Conservation (phyloP, 495 filamentous ascomycete genomes). For the Saxophila tyrrhenica region DNA sequence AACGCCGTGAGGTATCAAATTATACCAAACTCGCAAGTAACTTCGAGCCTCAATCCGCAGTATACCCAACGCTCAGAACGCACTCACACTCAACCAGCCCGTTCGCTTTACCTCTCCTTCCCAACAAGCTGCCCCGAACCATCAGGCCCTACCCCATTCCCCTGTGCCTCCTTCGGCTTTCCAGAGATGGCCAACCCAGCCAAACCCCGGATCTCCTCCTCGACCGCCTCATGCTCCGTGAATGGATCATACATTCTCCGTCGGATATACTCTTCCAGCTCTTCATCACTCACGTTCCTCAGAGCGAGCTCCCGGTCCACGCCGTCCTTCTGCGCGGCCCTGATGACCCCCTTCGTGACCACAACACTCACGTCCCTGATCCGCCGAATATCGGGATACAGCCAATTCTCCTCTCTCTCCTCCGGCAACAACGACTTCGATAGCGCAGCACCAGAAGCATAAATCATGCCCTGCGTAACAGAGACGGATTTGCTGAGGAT, state of each 20-base stretch:
- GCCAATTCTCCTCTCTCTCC: constrained; percentile 67
- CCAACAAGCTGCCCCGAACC: neutral
- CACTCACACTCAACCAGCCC: neutral
- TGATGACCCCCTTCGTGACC: constrained; percentile 87
- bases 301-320: constrained; percentile 68
- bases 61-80: neutral
- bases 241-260: constrained; percentile 68
- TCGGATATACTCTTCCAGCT: constrained; percentile 70
- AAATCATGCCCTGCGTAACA: constrained; percentile 92
- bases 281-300: constrained; percentile 59
- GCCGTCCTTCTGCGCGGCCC: constrained; percentile 68
- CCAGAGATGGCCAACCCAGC: neutral
- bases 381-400: constrained; percentile 88
- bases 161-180: neutral
- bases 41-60: no score
- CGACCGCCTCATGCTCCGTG: constrained; percentile 27
- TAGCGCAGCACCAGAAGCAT: constrained; percentile 76
- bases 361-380: constrained; percentile 82
- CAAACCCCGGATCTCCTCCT: constrained; percentile 21
- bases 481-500: constrained; percentile 82
- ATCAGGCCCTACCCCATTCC: neutral
- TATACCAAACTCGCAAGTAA: no score
- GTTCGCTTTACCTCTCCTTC: neutral
- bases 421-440: constrained; percentile 64
- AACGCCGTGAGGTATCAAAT: no score